A percentile compares a stretch with the other conserved stretches of the same genome.
phyloP scores from a whole-genome alignment of 305 asterid species.

The Plantago coronopus region DNA sequence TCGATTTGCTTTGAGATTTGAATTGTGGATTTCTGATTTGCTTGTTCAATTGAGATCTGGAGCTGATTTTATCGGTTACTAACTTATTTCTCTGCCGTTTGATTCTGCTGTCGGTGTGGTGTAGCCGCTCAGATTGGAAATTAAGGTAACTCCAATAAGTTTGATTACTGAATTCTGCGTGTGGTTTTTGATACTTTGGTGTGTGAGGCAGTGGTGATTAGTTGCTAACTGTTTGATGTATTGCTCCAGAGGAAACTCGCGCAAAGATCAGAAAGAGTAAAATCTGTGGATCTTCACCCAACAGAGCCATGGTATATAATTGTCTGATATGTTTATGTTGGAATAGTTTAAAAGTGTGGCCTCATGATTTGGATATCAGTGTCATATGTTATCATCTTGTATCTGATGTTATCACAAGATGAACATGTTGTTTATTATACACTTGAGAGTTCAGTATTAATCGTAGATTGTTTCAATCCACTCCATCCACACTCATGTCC shows the following conservation, averaged over 20 bases:
- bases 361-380: no score
- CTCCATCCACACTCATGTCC: neutral
- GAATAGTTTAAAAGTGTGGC: neutral
- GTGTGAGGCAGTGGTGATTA: slow-evolving; percentile 5
- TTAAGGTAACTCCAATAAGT: slow-evolving; percentile 45
- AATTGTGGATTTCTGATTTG: slow-evolving; percentile 25
- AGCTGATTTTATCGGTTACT: slow-evolving; percentile 36
- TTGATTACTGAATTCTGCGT: slow-evolving; percentile 8
- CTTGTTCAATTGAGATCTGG: slow-evolving; percentile 40
- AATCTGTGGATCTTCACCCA: slow-evolving; percentile 77
- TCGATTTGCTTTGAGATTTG: slow-evolving; percentile 19
- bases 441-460: no score
- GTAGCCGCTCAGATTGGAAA: slow-evolving; percentile 75
- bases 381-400: neutral
- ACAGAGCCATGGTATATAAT: slow-evolving; percentile 72
- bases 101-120: slow-evolving; percentile 23
- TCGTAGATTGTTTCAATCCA: neutral
- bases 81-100: slow-evolving; percentile 22
- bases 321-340: neutral
- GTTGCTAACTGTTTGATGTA: slow-evolving; percentile 28
- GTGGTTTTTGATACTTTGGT: slow-evolving; percentile 14
- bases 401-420: neutral
- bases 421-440: neutral
- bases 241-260: slow-evolving; percentile 63
- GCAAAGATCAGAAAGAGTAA: slow-evolving; percentile 78